Evolutionary conservation across 208 protist genomes (phyloP), one percentile per base, ranked within the genome.

Genomic region (Tetramitus jugosus): DNA sequence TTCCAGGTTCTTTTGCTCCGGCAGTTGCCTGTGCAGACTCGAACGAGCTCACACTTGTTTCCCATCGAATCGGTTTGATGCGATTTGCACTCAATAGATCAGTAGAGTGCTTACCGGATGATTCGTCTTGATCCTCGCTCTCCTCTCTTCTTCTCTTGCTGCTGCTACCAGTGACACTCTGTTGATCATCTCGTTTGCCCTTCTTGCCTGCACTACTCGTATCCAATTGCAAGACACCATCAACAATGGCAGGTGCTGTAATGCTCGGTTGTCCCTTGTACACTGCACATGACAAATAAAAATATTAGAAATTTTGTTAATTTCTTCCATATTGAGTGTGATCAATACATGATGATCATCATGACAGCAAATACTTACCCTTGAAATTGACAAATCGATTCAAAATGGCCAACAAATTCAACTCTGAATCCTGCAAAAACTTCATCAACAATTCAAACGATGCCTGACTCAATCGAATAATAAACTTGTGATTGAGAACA

Each of bases 401-500:
- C 2, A 74, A 17, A 53, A 74, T 74, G n/a, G 67, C 29, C 37
- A 74, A 74, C 3, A 74, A 39, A 53, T 8, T 53, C 37, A 53
- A 20, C 6, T 74, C 67, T 37, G 67, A 52, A 37, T 74, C 67
- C 26, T 74, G 67, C 35, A 74, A 74, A 31, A 53, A 74, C 7
- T 74, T 74, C 67, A 74, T 74, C 26, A 74, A 53, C 53, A 74
- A 53, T n/a, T 74, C 29, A 35, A 53, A 74, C 33, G 29, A 40
- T 26, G 42, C 42, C 37, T 74, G 29, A 45, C 40, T 53, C 14
- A 74, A 23, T 74, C 67, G 39, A 37, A 74, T 74, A 14, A 53
- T 39, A 53, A 53, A 74, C 35, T 74, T 74, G 7, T 49, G 26
- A 37, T 35, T 29, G 1, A 74, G 26, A 29, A 74, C 46, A 33